Percentiles rank a stretch among this genome's conserved stretches.
Evolutionary conservation across 495 filamentous ascomycete species (phyloP).

Genomic region (Copromyces sp.): DNA sequence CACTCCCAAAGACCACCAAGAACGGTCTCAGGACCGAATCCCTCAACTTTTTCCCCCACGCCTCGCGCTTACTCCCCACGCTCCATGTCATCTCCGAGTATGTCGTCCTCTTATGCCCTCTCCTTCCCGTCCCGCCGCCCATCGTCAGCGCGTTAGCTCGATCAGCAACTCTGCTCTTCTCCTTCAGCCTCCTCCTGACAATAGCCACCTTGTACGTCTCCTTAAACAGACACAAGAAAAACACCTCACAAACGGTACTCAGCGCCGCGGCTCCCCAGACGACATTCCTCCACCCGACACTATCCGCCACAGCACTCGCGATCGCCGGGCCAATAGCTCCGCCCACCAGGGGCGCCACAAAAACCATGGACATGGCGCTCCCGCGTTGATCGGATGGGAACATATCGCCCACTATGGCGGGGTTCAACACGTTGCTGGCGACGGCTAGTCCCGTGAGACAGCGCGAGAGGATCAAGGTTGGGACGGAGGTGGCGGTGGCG

Average conservation of each 20-base stretch:
- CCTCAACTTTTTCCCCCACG: constrained; percentile 19
- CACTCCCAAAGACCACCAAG: constrained; percentile 35
- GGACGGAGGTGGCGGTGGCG: constrained; percentile 29
- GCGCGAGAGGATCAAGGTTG: constrained; percentile 37
- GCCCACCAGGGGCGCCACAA: constrained; percentile 37
- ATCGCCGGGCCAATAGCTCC: constrained; percentile 51
- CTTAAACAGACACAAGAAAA: constrained; percentile 35
- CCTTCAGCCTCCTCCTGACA: constrained; percentile 30
- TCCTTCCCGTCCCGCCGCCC: constrained; percentile 22
- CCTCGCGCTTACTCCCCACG: constrained; percentile 25
- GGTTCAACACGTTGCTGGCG: constrained; percentile 45
- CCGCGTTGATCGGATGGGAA: constrained; percentile 40
- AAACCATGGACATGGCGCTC: constrained; percentile 40
- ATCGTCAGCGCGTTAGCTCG: constrained; percentile 31
- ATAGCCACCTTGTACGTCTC: constrained; percentile 45
- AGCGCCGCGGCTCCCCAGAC: constrained; percentile 43
- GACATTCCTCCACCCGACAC: constrained; percentile 45
- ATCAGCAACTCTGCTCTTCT: constrained; percentile 33
- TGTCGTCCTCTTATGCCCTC: constrained; percentile 8
- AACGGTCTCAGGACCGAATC: constrained; percentile 38
- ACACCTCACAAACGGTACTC: constrained; percentile 35
- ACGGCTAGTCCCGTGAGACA: constrained; percentile 43
- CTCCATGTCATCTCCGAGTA: constrained; percentile 33
- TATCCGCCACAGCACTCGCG: constrained; percentile 50
- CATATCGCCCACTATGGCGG: constrained; percentile 50